Percentiles rank a stretch among this genome's conserved stretches.
These are phyloP conservation scores for Arachis stenosperma DNA, from an alignment of 306 rosid genomes.

Conservation along the genomic window DNA sequence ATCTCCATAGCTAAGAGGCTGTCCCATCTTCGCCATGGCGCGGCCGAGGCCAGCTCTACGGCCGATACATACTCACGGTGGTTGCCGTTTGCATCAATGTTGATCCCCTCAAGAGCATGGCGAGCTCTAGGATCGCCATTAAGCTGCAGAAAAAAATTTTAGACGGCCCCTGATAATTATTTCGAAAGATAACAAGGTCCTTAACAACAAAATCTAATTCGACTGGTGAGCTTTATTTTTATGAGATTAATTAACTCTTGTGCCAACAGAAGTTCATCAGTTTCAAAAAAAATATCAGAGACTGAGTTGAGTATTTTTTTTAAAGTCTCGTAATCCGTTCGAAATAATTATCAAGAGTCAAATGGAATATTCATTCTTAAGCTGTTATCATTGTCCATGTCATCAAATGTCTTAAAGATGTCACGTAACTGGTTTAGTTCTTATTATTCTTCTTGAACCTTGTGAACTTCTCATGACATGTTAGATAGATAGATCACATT, in stretches of 20 bases:
- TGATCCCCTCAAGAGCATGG: conserved; percentile 56
- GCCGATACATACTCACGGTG: conserved; percentile 55
- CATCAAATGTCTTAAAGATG: conserved; percentile 52
- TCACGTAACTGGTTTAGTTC: conserved; percentile 55
- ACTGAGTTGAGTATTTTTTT: too few species aligned
- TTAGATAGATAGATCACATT: too few species aligned
- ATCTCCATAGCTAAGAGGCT: conserved; percentile 71
- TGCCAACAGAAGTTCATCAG: too few species aligned
- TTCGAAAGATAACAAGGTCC: too few species aligned
- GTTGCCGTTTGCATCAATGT: conserved; percentile 66
- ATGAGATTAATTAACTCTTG: too few species aligned
- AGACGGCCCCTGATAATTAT: too few species aligned
- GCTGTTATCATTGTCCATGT: conserved; percentile 71
- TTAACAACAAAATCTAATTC: too few species aligned
- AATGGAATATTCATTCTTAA: not conserved
- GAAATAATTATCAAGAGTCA: too few species aligned
- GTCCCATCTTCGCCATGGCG: conserved; percentile 76
- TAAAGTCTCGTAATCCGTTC: too few species aligned
- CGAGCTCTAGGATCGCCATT: conserved; percentile 60
- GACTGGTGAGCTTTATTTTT: too few species aligned
- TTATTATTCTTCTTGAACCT: not conserved
- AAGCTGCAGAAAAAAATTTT: conserved; percentile 52
- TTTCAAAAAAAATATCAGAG: too few species aligned
- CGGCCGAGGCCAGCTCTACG: conserved; percentile 61
- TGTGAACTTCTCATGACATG: too few species aligned